phyloP scores from a whole-genome alignment of 345 rosid genomes.

The Populus ilicifolia region DNA sequence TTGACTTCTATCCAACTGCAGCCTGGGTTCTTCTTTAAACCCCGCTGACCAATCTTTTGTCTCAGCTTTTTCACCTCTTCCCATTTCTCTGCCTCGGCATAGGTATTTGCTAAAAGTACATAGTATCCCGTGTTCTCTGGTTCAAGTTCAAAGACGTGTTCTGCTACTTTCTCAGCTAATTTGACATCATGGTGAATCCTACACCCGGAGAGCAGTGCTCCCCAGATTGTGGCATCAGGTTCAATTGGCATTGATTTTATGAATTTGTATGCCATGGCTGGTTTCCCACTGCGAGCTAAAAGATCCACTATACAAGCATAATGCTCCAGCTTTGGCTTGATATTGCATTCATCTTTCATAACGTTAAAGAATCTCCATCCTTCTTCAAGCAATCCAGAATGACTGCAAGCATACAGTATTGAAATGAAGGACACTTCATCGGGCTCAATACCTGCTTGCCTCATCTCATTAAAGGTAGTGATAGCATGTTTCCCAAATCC shows the following conservation, averaged over 20 bases:
- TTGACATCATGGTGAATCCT: constrained; percentile 31
- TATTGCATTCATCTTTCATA: constrained; percentile 57
- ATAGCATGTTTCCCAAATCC: constrained; percentile 72
- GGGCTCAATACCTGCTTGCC: constrained; percentile 41
- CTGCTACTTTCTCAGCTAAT: constrained; percentile 31
- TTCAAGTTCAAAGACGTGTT: constrained; percentile 28
- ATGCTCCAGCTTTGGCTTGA: constrained; percentile 62
- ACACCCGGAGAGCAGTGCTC: constrained; percentile 27
- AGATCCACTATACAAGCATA: constrained; percentile 72
- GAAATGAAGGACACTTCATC: constrained; percentile 69
- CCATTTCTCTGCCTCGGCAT: constrained; percentile 35
- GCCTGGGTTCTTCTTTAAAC: constrained; percentile 26
- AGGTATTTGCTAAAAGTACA: constrained; percentile 31
- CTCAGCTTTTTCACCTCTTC: constrained; percentile 23
- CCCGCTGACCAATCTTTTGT: constrained; percentile 16
- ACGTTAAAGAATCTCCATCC: constrained; percentile 70
- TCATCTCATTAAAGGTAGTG: constrained; percentile 44
- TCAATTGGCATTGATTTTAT: constrained; percentile 58
- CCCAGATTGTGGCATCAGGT: constrained; percentile 31
- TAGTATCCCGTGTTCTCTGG: constrained; percentile 34
- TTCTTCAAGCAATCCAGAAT: constrained; percentile 65
- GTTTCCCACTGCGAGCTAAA: constrained; percentile 56
- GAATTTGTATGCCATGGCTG: constrained; percentile 48
- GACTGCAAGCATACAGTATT: constrained; percentile 62
- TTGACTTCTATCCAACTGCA: constrained; percentile 37